Base-by-base conservation (phyloP, 2,329 filamentous ascomycete genomes). In the Madurella fahalii region DNA sequence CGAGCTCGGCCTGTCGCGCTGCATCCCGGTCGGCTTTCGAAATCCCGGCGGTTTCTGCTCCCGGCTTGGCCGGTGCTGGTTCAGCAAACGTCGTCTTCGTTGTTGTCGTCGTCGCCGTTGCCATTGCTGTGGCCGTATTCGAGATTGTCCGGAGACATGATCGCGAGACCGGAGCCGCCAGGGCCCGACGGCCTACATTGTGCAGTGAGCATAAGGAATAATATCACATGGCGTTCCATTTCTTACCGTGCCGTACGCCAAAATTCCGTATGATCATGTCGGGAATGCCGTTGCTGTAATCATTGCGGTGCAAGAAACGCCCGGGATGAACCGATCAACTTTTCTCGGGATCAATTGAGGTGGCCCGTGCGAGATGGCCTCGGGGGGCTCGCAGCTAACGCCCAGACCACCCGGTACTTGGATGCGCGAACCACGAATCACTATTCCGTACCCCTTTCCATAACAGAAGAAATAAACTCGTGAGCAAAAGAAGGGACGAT, bases 251-350 rank as follows among this genome's bases (percentile, higher is more conserved):
- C 77, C 79, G 79, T 68, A 76, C 69, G 50, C 73, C 73, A 61
- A 74, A 69, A 66, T 75, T 82, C 73, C 80, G 77, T 61, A 81
- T 64, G 65, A 83, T 81, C 81, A 84, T 84, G 61, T 66, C 70
- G 69, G 66, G 59, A 64, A 60, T 55, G 63, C 57, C 59, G 60
- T 34, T 47, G 50, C 40, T 51, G 52, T n/a, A 41, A 30, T 57
- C 61, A 60, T 59, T 54, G 49, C 44, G 39, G 40, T 25, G 37
- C 31, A 37, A 37, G 46, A 43, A 39, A 7, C 18, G 44, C 40
- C 34, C 20, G 7, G 9, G 51, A 47, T 47, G 25, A 45, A 41
- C 49, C 50, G 53, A 56, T 57, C 57, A 59, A 63, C 61, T 63
- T 64, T 64, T 64, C 58, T 58, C 46, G 47, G 43, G 50, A 30